Evolutionary conservation across 495 filamentous ascomycete genomes (phyloP).

Genomic region (Aspergillus nanangensis): DNA sequence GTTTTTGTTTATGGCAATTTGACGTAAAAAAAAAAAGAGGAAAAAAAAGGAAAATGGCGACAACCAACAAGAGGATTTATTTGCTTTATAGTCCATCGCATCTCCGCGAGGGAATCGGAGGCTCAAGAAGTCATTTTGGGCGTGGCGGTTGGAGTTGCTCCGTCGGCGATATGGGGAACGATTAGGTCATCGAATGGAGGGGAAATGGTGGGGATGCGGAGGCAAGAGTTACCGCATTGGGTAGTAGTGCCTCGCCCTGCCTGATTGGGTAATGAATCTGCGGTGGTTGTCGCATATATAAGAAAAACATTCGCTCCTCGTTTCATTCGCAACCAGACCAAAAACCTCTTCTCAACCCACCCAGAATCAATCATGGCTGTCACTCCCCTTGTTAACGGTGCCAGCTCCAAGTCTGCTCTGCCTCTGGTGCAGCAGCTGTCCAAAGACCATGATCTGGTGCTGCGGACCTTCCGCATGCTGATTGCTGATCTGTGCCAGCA

Average conservation of each 20-base stretch:
- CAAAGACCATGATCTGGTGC: conserved; percentile 39
- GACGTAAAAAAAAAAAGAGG: too few relatives aligned
- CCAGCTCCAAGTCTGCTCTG: conserved; percentile 13
- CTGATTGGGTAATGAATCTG: conserved; percentile 13
- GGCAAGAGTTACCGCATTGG: conserved; percentile 6
- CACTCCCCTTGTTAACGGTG: conserved; percentile 5
- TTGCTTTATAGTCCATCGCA: too few relatives aligned
- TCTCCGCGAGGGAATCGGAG: not conserved
- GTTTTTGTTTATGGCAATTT: too few relatives aligned
- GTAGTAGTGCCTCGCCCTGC: conserved; percentile 12
- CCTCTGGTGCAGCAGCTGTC: conserved; percentile 21
- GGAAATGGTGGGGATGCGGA: not conserved
- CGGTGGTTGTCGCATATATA: too few relatives aligned
- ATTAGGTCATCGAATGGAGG: not conserved
- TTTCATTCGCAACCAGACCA: conserved; percentile 6
- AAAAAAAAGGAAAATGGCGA: too few relatives aligned
- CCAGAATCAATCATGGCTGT: conserved; percentile 12
- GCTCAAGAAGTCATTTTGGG: not conserved
- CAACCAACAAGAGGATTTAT: too few relatives aligned
- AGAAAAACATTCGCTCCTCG: too few relatives aligned
- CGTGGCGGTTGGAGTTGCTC: not conserved
- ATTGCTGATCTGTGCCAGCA: conserved; percentile 59
- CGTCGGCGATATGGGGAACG: too few relatives aligned
- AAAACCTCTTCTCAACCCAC: not conserved
- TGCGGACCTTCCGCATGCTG: conserved; percentile 48